Percentiles rank a stretch among this genome's conserved stretches.
These are phyloP conservation scores for Penicillium roqueforti DNA, from an alignment of 495 filamentous ascomycete species.

Conservation along the genomic window DNA sequence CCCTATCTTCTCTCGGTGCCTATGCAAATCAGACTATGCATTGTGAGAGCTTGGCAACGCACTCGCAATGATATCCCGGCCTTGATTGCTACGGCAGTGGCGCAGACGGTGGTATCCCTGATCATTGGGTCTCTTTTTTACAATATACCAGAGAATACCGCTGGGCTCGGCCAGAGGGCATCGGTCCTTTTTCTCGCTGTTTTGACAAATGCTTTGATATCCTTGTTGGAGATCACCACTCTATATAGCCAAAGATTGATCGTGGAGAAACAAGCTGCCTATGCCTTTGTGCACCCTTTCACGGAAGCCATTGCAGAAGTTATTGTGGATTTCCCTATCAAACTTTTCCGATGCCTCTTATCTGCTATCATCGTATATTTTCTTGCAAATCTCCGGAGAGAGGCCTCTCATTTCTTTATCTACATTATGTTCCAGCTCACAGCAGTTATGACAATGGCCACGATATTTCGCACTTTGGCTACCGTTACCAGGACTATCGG, in stretches of 20 bases:
- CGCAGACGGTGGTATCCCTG: neutral
- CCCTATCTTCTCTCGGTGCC: neutral
- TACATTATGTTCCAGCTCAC: slow-evolving; percentile 54
- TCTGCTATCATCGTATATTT: slow-evolving; percentile 60
- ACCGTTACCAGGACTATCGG: slow-evolving; percentile 44
- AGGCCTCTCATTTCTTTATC: slow-evolving; percentile 57
- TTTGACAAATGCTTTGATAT: slow-evolving; percentile 53
- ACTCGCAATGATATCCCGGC: neutral
- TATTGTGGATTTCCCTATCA: slow-evolving; percentile 56
- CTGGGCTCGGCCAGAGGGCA: neutral
- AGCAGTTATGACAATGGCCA: slow-evolving; percentile 48
- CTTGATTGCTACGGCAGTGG: neutral
- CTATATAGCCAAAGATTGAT: slow-evolving; percentile 59
- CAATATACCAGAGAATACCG: slow-evolving; percentile 63
- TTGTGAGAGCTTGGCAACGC: neutral
- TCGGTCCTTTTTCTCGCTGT: slow-evolving; percentile 13
- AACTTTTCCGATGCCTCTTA: slow-evolving; percentile 36
- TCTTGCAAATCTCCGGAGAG: slow-evolving; percentile 38
- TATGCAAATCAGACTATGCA: neutral
- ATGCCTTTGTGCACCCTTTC: slow-evolving; percentile 62
- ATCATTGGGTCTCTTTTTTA: slow-evolving; percentile 64
- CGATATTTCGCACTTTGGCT: slow-evolving; percentile 45
- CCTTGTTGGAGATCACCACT: slow-evolving; percentile 56
- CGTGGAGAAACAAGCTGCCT: slow-evolving; percentile 61
- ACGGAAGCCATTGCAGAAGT: slow-evolving; percentile 57